These are phyloP conservation scores for Hylodesmum podocarpum DNA, from an alignment of 306 rosid genomes.

Conservation along the genomic window DNA sequence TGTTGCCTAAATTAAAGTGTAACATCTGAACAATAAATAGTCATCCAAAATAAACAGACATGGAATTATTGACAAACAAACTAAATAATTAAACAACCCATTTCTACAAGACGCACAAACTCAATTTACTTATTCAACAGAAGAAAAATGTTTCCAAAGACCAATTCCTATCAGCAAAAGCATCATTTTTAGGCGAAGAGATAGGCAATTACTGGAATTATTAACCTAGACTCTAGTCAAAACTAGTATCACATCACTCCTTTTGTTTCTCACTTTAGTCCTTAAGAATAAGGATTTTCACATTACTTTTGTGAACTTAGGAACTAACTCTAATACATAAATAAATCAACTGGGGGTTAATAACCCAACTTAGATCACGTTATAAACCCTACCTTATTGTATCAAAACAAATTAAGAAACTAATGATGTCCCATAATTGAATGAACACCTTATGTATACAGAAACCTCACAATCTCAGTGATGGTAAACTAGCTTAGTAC, in stretches of 20 bases:
- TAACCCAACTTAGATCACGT: background rate
- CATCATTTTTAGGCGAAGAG: background rate
- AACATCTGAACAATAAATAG: constrained; percentile 37
- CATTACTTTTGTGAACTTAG: background rate
- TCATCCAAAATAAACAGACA: constrained; percentile 36
- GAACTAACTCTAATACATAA: background rate
- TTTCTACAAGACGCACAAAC: background rate
- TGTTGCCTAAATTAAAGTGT: constrained; percentile 66
- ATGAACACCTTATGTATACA: background rate
- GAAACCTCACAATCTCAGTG: background rate
- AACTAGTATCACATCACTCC: background rate
- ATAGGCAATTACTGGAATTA: too few species aligned
- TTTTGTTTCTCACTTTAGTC: background rate
- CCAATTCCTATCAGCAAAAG: background rate
- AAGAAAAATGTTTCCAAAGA: constrained; percentile 15
- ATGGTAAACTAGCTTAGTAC: constrained; percentile 3
- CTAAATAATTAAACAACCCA: constrained; percentile 20
- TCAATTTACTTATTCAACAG: constrained; percentile 6
- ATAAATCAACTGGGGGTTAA: background rate
- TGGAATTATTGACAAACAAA: constrained; percentile 4
- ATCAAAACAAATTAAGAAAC: constrained; percentile 9
- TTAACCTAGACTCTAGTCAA: background rate
- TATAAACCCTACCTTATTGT: background rate
- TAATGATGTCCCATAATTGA: background rate
- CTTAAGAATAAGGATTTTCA: background rate